Base-by-base conservation (phyloP, 1,139 yeast species). In the Wickerhamomyces sp. region DNA sequence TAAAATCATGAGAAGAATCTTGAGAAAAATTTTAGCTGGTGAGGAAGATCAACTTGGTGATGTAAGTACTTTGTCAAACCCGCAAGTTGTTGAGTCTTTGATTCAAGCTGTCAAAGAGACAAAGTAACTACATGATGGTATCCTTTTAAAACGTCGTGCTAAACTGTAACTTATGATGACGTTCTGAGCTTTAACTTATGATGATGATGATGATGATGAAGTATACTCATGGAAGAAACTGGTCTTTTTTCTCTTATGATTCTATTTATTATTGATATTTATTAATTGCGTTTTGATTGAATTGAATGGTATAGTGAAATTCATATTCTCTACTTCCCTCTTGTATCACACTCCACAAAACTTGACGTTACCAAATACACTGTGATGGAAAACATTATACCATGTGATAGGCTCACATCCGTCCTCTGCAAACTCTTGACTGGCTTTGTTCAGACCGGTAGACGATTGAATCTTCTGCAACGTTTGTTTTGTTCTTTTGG, bases 31-130 rank as follows among this genome's bases (percentile, higher is more conserved):
- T 35, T 66, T 80, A 49, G 86, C 87, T 37, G 86, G 85, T 39
- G 89, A 81, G 62, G 84, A 79, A 52, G 88, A 80, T 51, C 85
- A 72, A 58, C 67, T 82, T 49, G 91, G 91, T 40, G 91, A 82
- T 58, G 77, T 75, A 37, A 77, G 86, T n/a, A 81, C 91, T 4
- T 70, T 82, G 54, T 75, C 86, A 21, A 80, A 81, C 52, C 89
- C 91, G 12, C 73, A 70, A 29, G 78, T 78, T 38, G 88, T 82
- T 37, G 68, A 70, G 33, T 81, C 78, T 46, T 64, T 82, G 47
- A 80, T 82, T 41, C 70, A 66, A 16, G 76, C 78, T 27, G 87
- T 78, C 36, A 73, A 72, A 36, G 47, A 40, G 26, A 45, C 34
- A 29, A 28, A 13, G 21, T 22, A 20, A 24, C n/a, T 13, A 17